Base-by-base conservation (phyloP, 768 basidiomycete species). In the Symmetrospora coprosmae region DNA sequence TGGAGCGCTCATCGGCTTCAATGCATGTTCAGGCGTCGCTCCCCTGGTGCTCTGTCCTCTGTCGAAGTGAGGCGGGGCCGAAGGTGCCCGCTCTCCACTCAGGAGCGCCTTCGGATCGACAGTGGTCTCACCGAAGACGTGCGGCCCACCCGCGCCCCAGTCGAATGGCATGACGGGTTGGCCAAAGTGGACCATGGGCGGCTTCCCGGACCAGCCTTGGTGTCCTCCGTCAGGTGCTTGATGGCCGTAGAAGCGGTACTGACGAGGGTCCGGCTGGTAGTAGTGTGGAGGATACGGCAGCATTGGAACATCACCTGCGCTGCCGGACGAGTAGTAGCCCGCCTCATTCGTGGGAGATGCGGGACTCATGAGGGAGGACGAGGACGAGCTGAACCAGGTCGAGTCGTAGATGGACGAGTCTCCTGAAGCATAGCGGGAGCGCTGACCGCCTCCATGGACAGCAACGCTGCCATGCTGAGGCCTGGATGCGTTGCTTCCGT, bases 401-500 rank as follows among this genome's bases (percentile, higher is more conserved):
- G 27, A 30, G 13, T 50, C 49, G 33, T 50, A 50, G 11, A 35
- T 5, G 49, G 49, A 50, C 11, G 49, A 50, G 16, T 50, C 49
- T 30, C 31, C 49, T 4, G 49, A n/a, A n/a, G n/a, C n/a, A n/a
- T n/a, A n/a, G n/a, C n/a, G 16, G 17, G 49, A 50, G 28, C 38
- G 31, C 17, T 50, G 38, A 23, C 11, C 31, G 33, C 31, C 4
- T 21, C 31, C 33, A 19, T 50, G 49, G 28, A 30, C 49, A 19
- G 33, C 49, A n/a, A n/a, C n/a, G 49, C 49, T 50, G 33, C 38
- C 33, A 34, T 50, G 49, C 14, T n/a, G 49, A 30, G 33, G 49
- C 23, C 49, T n/a, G 49, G 31, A 33, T 13, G 6, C 49, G 21
- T 13, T 13, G 38, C 38, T 13, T 13, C 38, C 14, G 38, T 39